Conservation (phyloP, 2,329 filamentous ascomycete species). For the Penicillium sp. region DNA sequence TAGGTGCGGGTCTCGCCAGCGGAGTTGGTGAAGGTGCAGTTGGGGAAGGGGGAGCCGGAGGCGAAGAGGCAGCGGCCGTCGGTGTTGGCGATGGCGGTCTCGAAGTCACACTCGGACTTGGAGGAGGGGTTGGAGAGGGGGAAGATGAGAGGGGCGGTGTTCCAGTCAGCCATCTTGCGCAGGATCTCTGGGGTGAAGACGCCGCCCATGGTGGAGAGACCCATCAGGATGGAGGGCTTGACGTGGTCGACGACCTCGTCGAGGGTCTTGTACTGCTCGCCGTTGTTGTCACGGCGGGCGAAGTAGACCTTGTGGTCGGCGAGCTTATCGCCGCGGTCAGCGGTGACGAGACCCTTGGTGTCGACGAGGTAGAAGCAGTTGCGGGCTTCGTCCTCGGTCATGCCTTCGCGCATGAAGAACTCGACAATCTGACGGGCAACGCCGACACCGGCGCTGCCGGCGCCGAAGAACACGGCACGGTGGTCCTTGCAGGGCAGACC, state of each 20-base stretch:
- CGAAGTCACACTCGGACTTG: constrained; percentile 96
- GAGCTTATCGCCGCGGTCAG: constrained; percentile 84
- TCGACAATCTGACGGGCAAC: constrained; percentile 96
- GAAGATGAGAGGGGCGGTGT: constrained; percentile 83
- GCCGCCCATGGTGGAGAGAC: constrained; percentile 85
- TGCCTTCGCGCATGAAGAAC: constrained; percentile 86
- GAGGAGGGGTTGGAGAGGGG: constrained; percentile 90
- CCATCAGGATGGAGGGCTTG: constrained; percentile 87
- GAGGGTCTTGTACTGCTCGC: constrained; percentile 63
- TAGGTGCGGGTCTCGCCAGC: constrained; percentile 56
- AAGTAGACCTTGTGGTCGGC: constrained; percentile 76
- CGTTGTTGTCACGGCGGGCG: constrained; percentile 56
- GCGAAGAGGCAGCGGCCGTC: constrained; percentile 88
- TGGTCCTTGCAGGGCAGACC: constrained; percentile 81
- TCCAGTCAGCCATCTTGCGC: constrained; percentile 52
- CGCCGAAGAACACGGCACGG: constrained; percentile 89
- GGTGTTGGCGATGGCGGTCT: constrained; percentile 83
- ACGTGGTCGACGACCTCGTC: constrained; percentile 91
- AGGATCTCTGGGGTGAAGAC: constrained; percentile 86
- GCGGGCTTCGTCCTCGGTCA: constrained; percentile 77
- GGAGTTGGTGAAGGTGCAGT: constrained; percentile 56
- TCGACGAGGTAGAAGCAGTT: constrained; percentile 96
- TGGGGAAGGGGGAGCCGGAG: constrained; percentile 82
- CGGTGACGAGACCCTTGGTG: constrained; percentile 88
- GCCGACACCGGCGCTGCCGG: constrained; percentile 89